Evolutionary conservation across 805 yeast species (phyloP).

Genomic region (Candida gorgasii): DNA sequence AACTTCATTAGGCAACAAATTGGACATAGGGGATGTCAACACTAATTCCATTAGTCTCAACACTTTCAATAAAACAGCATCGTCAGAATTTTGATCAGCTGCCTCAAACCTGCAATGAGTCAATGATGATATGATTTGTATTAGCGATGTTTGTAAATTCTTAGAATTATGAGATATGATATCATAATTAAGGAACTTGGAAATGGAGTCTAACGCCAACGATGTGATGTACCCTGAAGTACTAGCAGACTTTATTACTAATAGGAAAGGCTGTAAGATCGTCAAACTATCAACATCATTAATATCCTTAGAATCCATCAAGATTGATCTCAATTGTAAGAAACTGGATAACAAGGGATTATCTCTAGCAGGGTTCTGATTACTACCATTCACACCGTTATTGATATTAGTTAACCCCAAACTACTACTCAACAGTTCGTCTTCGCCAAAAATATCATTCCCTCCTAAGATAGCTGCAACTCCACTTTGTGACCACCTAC

Average conservation of each 20-base stretch:
- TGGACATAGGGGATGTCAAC: conserved; percentile 63
- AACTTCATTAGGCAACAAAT: conserved; percentile 73
- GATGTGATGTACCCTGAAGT: conserved; percentile 87
- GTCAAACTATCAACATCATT: conserved; percentile 67
- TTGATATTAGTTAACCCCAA: conserved; percentile 19
- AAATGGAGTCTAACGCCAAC: conserved; percentile 71
- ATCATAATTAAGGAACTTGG: conserved; percentile 69
- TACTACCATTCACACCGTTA: neutral
- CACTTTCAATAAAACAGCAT: conserved; percentile 83
- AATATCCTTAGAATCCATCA: conserved; percentile 54
- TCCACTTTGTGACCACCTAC: conserved; percentile 68
- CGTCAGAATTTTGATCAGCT: conserved; percentile 88
- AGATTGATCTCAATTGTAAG: conserved; percentile 71
- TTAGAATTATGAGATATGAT: conserved; percentile 58
- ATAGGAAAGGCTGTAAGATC: conserved; percentile 80
- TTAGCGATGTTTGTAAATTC: conserved; percentile 57
- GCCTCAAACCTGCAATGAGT: conserved; percentile 97
- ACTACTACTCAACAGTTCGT: conserved; percentile 20
- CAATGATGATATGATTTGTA: conserved; percentile 69
- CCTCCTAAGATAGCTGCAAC: conserved; percentile 85
- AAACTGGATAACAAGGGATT: conserved; percentile 77
- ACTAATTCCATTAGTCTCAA: conserved; percentile 69
- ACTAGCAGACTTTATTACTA: conserved; percentile 78
- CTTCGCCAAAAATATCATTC: conserved; percentile 51
- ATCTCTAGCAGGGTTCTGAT: conserved; percentile 17